A percentile compares a stretch with the other conserved stretches of the same genome.
These are phyloP conservation scores for Cicer pinnatifidum DNA, from an alignment of 306 rosid genomes.

Conservation along the genomic window DNA sequence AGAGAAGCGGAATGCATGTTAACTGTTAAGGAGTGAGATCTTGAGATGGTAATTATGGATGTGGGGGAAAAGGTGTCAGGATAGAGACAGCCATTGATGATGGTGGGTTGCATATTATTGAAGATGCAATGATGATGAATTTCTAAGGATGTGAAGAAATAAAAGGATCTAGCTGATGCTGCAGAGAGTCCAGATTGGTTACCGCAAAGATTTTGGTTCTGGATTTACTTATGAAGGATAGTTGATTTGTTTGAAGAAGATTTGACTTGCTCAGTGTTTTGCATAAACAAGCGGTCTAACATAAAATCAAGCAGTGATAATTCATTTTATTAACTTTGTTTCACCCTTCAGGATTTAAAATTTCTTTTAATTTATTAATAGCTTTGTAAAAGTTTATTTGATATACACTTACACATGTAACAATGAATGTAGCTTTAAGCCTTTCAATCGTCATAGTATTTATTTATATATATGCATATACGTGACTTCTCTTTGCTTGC, in stretches of 20 bases:
- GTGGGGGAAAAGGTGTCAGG: neutral
- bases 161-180: slow-evolving; percentile 20
- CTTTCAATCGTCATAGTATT: slow-evolving; percentile 1
- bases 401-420: slow-evolving; percentile 19
- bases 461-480: neutral
- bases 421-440: neutral
- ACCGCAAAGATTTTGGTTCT: slow-evolving; percentile 18
- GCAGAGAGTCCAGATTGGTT: slow-evolving; percentile 21
- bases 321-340: slow-evolving; percentile 27
- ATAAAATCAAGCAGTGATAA: slow-evolving; percentile 14
- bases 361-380: neutral
- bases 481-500: neutral
- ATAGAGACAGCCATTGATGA: slow-evolving; percentile 16
- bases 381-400: slow-evolving; percentile 17
- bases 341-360: slow-evolving; percentile 9
- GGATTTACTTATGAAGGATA: slow-evolving; percentile 15
- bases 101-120: slow-evolving; percentile 13
- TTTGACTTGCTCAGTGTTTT: slow-evolving; percentile 3
- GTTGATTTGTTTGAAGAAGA: slow-evolving; percentile 20
- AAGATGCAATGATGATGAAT: slow-evolving; percentile 37
- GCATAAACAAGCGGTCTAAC: slow-evolving; percentile 4
- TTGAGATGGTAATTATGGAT: slow-evolving; percentile 34
- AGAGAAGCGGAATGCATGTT: slow-evolving; percentile 1
- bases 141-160: slow-evolving; percentile 29
- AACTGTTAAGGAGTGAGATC: slow-evolving; percentile 10